Evolutionary conservation across 306 rosid genomes (phyloP).

Genomic region (Fragaria ananassa): DNA sequence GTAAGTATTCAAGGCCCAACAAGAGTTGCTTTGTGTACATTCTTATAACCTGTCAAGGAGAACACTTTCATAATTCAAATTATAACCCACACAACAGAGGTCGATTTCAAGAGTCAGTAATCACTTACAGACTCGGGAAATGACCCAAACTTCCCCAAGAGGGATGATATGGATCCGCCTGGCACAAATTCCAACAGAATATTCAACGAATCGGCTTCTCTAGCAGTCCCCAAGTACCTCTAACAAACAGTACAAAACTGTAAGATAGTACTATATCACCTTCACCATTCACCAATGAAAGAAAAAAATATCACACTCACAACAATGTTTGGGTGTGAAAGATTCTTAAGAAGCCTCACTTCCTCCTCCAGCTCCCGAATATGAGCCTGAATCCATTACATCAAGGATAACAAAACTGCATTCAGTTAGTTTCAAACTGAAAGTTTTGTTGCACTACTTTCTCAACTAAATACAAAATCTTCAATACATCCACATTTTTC

Average conservation of each 20-base stretch:
- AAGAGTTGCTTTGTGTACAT: constrained; percentile 81
- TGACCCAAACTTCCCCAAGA: constrained; percentile 87
- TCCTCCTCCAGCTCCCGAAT: constrained; percentile 89
- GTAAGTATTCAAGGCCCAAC: constrained; percentile 88
- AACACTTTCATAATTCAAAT: constrained; percentile 9
- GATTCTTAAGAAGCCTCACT: constrained; percentile 84
- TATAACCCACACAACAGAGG: constrained; percentile 7
- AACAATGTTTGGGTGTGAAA: constrained; percentile 86
- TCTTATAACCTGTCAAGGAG: constrained; percentile 59
- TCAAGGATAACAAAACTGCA: constrained; percentile 7
- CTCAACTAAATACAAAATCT: neutral
- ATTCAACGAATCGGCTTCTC: constrained; percentile 82
- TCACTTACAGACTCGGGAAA: constrained; percentile 87
- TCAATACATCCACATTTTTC: neutral
- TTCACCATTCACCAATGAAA: constrained; percentile 10
- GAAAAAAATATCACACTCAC: constrained; percentile 44
- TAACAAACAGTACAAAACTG: constrained; percentile 15
- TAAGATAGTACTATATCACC: constrained; percentile 12
- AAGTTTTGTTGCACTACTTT: neutral
- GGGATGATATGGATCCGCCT: constrained; percentile 88
- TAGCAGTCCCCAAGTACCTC: constrained; percentile 91
- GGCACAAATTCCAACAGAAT: constrained; percentile 91
- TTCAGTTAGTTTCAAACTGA: constrained; percentile 22
- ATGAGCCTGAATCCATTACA: constrained; percentile 55
- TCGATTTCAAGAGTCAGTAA: constrained; percentile 13